These are phyloP conservation scores for Rhizopogon vesiculosus DNA, from an alignment of 768 basidiomycete genomes.

Conservation along the genomic window DNA sequence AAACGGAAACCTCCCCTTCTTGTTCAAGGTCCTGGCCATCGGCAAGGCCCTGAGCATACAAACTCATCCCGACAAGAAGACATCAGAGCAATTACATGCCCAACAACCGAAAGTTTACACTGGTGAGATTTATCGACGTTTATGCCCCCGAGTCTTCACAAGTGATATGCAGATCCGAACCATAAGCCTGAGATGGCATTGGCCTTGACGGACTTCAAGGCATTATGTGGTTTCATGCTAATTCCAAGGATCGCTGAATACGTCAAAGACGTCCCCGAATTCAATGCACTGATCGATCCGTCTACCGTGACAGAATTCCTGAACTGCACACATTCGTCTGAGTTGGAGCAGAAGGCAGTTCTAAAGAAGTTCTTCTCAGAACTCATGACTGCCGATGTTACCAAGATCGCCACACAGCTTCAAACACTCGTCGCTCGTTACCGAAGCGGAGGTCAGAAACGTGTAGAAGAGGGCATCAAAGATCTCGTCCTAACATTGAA, in stretches of 20 bases:
- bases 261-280: conserved; percentile 70
- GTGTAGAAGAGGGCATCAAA: conserved; percentile 42
- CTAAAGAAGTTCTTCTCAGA: conserved; percentile 77
- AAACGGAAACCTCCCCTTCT: conserved; percentile 76
- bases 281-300: conserved; percentile 64
- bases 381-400: conserved; percentile 75
- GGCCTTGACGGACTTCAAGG: conserved; percentile 85
- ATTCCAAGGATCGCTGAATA: conserved; percentile 63
- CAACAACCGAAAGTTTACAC: conserved; percentile 84
- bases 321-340: conserved; percentile 22
- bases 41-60: conserved; percentile 89
- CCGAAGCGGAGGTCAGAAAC: conserved; percentile 33
- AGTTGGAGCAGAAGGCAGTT: conserved; percentile 48
- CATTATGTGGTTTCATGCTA: conserved; percentile 91
- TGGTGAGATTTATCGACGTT: conserved; percentile 42
- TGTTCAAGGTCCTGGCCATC: conserved; percentile 91
- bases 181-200: conserved; percentile 99
- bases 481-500: conserved; percentile 62
- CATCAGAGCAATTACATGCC: conserved; percentile 65
- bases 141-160: neutral
- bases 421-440: conserved; percentile 60
- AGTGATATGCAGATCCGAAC: conserved; percentile 66
- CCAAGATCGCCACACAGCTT: conserved; percentile 50
- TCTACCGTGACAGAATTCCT: conserved; percentile 51
- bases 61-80: conserved; percentile 84